A percentile compares a stretch with the other conserved stretches of the same genome.
Conservation (phyloP, 2,329 filamentous ascomycete genomes). For the Chaetomiaceae sp. region DNA sequence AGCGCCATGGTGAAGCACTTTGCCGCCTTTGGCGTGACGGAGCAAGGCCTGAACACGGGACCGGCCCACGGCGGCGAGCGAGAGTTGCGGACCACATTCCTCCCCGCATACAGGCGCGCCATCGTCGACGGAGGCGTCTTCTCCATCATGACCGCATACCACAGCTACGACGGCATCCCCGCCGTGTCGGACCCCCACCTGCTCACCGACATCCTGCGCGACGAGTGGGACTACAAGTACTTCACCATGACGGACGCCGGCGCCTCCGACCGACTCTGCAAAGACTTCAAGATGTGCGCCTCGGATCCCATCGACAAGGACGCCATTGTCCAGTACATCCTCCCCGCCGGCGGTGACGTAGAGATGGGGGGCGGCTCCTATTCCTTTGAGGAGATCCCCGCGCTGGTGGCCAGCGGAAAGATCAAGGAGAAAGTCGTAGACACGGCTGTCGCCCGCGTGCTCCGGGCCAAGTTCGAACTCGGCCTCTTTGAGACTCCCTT, state of each 20-base stretch:
- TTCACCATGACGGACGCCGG: constrained; percentile 62
- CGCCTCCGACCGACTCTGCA: constrained; percentile 64
- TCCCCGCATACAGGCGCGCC: constrained; percentile 62
- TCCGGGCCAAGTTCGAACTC: constrained; percentile 64
- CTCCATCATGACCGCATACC: constrained; percentile 70
- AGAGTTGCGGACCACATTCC: constrained; percentile 51
- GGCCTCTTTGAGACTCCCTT: constrained; percentile 70
- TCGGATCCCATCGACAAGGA: constrained; percentile 58
- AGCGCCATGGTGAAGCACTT: constrained; percentile 74
- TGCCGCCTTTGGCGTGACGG: constrained; percentile 62
- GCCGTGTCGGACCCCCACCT: constrained; percentile 61
- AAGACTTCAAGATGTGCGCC: constrained; percentile 59
- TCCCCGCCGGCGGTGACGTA: constrained; percentile 66
- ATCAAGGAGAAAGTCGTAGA: constrained; percentile 58
- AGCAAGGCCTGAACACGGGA: constrained; percentile 68
- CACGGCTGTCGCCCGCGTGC: constrained; percentile 59
- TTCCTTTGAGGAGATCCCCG: constrained; percentile 63
- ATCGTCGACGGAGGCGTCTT: constrained; percentile 67
- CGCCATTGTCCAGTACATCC: constrained; percentile 50
- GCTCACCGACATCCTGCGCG: constrained; percentile 63
- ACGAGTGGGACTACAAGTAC: constrained; percentile 70
- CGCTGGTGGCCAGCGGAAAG: constrained; percentile 57
- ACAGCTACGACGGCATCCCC: constrained; percentile 69
- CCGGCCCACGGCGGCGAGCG: constrained; percentile 51
- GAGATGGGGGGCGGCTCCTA: constrained; percentile 75